Conservation (phyloP, 805 yeast species). For the Lipomyces oligophaga region DNA sequence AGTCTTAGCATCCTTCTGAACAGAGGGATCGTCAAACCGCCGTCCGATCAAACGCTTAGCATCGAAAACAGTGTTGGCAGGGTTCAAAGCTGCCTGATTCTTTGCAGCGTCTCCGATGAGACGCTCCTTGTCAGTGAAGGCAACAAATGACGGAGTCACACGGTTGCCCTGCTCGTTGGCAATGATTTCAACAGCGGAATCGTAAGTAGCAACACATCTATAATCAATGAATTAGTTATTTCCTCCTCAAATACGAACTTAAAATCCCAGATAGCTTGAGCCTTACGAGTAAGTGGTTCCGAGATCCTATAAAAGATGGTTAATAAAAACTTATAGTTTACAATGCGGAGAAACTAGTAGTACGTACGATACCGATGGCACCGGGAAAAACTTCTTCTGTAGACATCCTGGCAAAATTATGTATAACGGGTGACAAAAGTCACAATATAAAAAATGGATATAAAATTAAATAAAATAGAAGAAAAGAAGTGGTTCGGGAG, state of each 20-base stretch:
- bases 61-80: slow-evolving; percentile 83
- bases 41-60: slow-evolving; percentile 88
- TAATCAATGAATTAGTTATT: background rate
- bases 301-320: slow-evolving; percentile 22
- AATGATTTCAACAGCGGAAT: slow-evolving; percentile 90
- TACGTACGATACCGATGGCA: slow-evolving; percentile 87
- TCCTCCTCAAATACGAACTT: background rate
- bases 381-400: slow-evolving; percentile 98
- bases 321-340: background rate
- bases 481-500: no score
- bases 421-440: no score
- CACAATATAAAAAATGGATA: no score
- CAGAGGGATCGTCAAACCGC: slow-evolving; percentile 75
- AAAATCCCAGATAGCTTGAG: background rate
- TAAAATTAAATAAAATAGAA: no score
- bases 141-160: slow-evolving; percentile 94
- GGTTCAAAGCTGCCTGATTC: slow-evolving; percentile 95
- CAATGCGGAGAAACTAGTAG: background rate
- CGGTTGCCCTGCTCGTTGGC: slow-evolving; percentile 99
- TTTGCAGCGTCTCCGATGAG: slow-evolving; percentile 95
- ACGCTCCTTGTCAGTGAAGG: slow-evolving; percentile 89
- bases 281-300: slow-evolving; percentile 34
- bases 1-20: slow-evolving; percentile 85
- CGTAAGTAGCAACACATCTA: slow-evolving; percentile 85
- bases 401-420: slow-evolving; percentile 14